Evolutionary conservation across 768 basidiomycete genomes (phyloP).

Genomic region (Agrocybe pediades): DNA sequence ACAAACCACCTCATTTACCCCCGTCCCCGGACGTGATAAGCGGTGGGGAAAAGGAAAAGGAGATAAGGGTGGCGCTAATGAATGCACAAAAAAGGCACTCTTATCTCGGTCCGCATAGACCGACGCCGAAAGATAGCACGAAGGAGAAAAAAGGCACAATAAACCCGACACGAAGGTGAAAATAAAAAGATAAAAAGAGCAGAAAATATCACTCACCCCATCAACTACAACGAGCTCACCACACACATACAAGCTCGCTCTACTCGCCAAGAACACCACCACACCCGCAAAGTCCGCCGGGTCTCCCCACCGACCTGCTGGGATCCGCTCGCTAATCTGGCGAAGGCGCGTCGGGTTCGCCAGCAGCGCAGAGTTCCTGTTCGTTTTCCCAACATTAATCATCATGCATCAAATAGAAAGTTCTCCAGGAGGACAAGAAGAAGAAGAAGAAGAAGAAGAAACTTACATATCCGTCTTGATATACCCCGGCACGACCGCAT

Average conservation of each 20-base stretch:
- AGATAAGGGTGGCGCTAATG: no score
- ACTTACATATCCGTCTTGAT: constrained; percentile 86
- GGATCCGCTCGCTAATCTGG: constrained; percentile 77
- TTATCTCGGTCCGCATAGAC: no score
- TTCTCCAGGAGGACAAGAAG: background rate
- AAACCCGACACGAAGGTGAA: background rate
- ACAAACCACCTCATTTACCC: no score
- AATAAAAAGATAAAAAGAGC: constrained; percentile 11
- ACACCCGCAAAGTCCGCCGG: constrained; percentile 78
- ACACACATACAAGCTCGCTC: constrained; percentile 70
- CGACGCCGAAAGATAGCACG: background rate
- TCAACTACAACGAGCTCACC: constrained; percentile 75
- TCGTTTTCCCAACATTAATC: background rate
- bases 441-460: constrained; percentile 10
- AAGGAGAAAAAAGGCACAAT: background rate
- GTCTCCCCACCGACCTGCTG: constrained; percentile 69
- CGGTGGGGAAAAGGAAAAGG: no score
- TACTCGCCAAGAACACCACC: constrained; percentile 68
- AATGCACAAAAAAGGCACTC: background rate
- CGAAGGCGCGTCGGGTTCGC: constrained; percentile 62
- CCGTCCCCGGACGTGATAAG: no score
- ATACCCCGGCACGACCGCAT: constrained; percentile 87
- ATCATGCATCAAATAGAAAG: background rate
- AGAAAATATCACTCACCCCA: constrained; percentile 45
- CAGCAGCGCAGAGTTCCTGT: constrained; percentile 51